phyloP scores from a whole-genome alignment of 2,329 filamentous ascomycete genomes.

The Chrysosporium queenslandicum region DNA sequence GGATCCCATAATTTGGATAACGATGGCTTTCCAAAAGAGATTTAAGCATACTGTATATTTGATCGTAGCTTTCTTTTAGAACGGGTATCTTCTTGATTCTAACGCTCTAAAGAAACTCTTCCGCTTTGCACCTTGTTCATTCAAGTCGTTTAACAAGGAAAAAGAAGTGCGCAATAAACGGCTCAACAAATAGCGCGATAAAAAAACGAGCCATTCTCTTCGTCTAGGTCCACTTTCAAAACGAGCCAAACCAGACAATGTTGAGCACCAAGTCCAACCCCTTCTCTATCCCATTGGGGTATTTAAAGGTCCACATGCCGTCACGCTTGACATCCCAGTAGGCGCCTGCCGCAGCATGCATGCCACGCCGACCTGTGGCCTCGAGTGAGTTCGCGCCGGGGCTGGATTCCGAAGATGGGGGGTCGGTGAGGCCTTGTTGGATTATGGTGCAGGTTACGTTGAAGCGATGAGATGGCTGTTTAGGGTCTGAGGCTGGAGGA shows the following conservation, averaged over 20 bases:
- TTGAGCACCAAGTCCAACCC: constrained; percentile 42
- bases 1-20: too few relatives aligned
- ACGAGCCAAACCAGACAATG: constrained; percentile 39
- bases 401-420: constrained; percentile 39
- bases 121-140: neutral
- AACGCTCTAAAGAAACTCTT: neutral
- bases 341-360: constrained; percentile 43
- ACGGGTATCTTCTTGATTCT: neutral
- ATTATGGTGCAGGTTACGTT: constrained; percentile 97
- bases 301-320: constrained; percentile 46
- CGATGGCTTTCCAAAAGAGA: too few relatives aligned
- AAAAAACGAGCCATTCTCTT: neutral
- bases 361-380: constrained; percentile 63
- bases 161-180: neutral
- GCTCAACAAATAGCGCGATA: neutral
- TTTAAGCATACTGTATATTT: too few relatives aligned
- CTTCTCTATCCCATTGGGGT: constrained; percentile 38
- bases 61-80: too few relatives aligned
- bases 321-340: constrained; percentile 45
- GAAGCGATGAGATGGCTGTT: constrained; percentile 68
- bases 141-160: neutral
- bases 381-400: constrained; percentile 26
- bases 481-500: constrained; percentile 17
- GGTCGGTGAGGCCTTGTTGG: constrained; percentile 58
- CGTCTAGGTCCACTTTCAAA: constrained; percentile 5